Base-by-base conservation (phyloP, 1,284 basidiomycete species). In the Austroboletus novae-zelandiae region DNA sequence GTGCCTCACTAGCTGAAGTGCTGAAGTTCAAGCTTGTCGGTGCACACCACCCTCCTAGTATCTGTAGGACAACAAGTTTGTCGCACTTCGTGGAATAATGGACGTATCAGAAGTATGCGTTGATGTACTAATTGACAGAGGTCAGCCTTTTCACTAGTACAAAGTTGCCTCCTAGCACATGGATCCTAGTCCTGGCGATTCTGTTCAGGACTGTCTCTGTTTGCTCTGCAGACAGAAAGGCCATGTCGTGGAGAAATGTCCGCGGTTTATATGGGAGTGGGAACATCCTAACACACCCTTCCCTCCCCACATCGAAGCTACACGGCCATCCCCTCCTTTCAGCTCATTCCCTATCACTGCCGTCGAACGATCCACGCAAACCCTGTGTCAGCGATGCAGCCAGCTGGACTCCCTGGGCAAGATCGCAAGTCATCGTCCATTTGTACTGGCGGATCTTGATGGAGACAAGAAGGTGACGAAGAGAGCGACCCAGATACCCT, bases 211-310 rank as follows among this genome's bases (percentile, higher is more conserved):
- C 13, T 40, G 23, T 40, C 47, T 59, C 25, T 52, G 53, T 35
- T 30, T 54, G 17, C 13, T 53, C 27, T 52, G 58, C 25, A 42
- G 56, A 37, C 34, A 37, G 42, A 31, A 6, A 2, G 50, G 56
- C 7, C 53, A 61, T 41, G 9, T 52, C 43, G 35, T 47, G 20
- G 25, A 45, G 31, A 34, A 32, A 18, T 53, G 36, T n/a, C 47
- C 47, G n/a, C 13, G n/a, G 30, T 43, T 44, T 17, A n/a, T 25
- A 32, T 23, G 20, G 13, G 15, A 43, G 10, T 36, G 39, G 35
- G 43, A 39, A 11, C 7, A n/a, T 5, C 7, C 35, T 2, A 41
- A 27, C 15, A 31, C 34, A 25, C 18, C 23, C 14, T 8, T 11
- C 11, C 39, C 48, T 9, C 32, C 17, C 9, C 29, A 45, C n/a